These are phyloP conservation scores for Entrophospora sp. DNA, from an alignment of 192 early-diverging fungal species.

Conservation along the genomic window DNA sequence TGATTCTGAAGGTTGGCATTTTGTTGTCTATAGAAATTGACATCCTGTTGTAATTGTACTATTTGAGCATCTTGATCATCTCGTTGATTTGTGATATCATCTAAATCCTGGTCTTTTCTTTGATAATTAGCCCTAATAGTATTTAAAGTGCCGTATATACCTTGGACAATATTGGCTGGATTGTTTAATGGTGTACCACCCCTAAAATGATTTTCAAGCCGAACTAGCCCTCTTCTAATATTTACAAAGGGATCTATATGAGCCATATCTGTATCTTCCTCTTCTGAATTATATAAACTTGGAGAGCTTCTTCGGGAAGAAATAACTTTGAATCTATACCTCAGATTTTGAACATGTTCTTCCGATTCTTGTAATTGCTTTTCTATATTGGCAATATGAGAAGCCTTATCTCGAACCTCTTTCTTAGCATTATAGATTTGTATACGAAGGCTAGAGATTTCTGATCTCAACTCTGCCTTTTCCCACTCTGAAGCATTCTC, in stretches of 20 bases:
- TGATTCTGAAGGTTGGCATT: background rate
- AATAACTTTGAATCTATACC: too few species aligned
- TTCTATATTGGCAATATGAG: slow-evolving; percentile 7
- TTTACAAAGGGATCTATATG: too few species aligned
- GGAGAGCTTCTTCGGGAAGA: too few species aligned
- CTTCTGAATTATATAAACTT: too few species aligned
- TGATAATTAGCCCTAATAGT: too few species aligned
- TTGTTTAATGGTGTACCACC: slow-evolving; percentile 10
- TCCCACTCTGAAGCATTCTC: background rate
- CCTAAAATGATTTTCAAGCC: background rate
- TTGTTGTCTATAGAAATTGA: background rate
- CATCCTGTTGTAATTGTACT: too few species aligned
- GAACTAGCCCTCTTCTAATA: background rate
- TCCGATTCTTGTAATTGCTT: too few species aligned
- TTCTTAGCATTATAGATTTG: background rate
- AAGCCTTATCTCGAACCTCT: background rate
- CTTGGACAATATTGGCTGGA: background rate
- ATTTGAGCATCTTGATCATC: background rate
- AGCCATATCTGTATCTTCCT: background rate
- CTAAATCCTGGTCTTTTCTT: slow-evolving; percentile 11
- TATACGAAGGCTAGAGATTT: background rate
- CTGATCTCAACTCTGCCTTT: slow-evolving; percentile 3
- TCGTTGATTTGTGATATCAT: background rate
- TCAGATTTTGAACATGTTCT: slow-evolving; percentile 1
- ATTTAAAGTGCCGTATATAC: too few species aligned